These are phyloP conservation scores for Amorphotheca resinae DNA, from an alignment of 495 filamentous ascomycete genomes.

Conservation along the genomic window DNA sequence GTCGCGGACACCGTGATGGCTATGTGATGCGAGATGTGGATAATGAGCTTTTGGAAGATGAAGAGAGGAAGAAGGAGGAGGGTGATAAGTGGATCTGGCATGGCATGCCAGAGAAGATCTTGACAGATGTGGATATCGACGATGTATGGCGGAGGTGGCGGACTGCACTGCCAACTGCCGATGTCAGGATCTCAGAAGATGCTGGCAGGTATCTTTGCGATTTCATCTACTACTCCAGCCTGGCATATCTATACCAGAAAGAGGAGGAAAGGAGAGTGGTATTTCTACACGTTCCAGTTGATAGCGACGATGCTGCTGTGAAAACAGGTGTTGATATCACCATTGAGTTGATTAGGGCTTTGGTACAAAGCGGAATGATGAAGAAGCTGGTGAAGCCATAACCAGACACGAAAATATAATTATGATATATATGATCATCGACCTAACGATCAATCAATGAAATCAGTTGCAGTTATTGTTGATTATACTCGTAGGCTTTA, in stretches of 20 bases:
- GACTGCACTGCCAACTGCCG: constrained; percentile 31
- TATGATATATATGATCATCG: no score
- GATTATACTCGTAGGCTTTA: no score
- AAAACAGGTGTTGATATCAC: constrained; percentile 48
- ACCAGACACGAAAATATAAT: no score
- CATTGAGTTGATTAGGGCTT: constrained; percentile 53
- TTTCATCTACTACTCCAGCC: constrained; percentile 70
- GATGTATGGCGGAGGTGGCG: constrained; percentile 46
- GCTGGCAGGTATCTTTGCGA: constrained; percentile 77
- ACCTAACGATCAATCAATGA: no score
- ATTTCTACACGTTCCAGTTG: constrained; percentile 70
- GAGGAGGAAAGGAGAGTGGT: constrained; percentile 43
- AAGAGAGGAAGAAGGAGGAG: constrained; percentile 24
- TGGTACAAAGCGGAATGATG: constrained; percentile 37
- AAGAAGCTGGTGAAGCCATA: constrained; percentile 7
- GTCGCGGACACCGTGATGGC: constrained; percentile 58
- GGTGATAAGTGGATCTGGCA: constrained; percentile 34
- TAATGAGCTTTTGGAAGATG: constrained; percentile 28
- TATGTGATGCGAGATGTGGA: constrained; percentile 60
- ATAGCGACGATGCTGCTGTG: constrained; percentile 41
- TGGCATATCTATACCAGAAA: constrained; percentile 40
- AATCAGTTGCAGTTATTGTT: no score
- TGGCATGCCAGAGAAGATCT: constrained; percentile 31
- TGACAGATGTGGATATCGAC: constrained; percentile 37
- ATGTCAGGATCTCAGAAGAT: constrained; percentile 56